Base-by-base conservation (phyloP, 2,329 filamentous ascomycete genomes). In the Aspergillus ochraceoroseus region DNA sequence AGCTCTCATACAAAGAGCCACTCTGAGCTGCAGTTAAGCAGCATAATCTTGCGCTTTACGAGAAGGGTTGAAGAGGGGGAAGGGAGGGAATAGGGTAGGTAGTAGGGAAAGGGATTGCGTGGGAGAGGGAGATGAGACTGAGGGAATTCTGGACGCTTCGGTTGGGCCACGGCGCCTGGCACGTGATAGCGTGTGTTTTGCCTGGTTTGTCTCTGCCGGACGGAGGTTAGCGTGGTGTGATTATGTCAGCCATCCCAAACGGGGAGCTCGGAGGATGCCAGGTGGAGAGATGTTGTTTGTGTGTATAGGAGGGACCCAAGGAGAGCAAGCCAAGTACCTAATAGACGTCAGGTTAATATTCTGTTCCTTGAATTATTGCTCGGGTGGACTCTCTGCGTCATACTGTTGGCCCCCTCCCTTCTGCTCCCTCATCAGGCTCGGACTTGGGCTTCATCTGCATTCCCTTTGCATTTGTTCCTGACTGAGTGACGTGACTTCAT, bases 1-100 rank as follows among this genome's bases (percentile, higher is more conserved):
- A 44, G 53, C 47, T 56, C 55, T 63, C 56, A 62, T 61, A 62
- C 59, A 55, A 59, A 56, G 57, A 61, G 51, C 56, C 61, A 54
- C 54, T 56, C 49, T 52, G 45, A 23, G 44, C 49, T 56, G 57
- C 53, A 49, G 45, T 49, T 53, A 48, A 57, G 54, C 54, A 60
- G 57, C 54, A 62, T 62, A 56, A 53, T 61, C 52, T 59, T 61
- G 62, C 57, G 58, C 57, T 64, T 67, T 66, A 66, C 64, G 57
- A 54, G 52, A 52, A 56, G 51, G 47, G 43, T 43, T 38, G 46
- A 52, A 48, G n/a, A n/a, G 32, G 43, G 34, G 43, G 41, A 28
- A 33, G 34, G 46, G 43, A 40, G 36, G 46, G 37, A 39, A 38
- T 23, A 37, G 43, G 39, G 43, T 31, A 29, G 23, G 20, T 32